phyloP scores from a whole-genome alignment of 2,329 filamentous ascomycete species.

The Botrytis fabae region DNA sequence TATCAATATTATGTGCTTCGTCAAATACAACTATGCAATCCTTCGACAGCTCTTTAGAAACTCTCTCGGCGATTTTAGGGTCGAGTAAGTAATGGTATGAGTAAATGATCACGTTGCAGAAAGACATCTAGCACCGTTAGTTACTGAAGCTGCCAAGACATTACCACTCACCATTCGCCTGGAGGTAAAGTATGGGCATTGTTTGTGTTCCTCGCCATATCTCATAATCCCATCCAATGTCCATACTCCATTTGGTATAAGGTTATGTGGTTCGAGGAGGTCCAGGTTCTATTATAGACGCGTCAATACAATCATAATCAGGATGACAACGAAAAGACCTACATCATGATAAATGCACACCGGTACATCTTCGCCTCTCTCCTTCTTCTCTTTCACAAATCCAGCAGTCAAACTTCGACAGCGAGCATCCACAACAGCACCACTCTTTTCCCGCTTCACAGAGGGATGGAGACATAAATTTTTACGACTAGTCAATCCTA shows the following conservation, averaged over 20 bases:
- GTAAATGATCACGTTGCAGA: slow-evolving; percentile 99
- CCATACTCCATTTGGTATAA: slow-evolving; percentile 93
- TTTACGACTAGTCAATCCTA: slow-evolving; percentile 94
- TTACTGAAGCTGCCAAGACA: background rate
- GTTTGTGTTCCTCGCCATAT: slow-evolving; percentile 93
- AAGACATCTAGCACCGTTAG: slow-evolving; percentile 71
- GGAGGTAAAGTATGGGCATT: slow-evolving; percentile 96
- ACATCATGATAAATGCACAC: slow-evolving; percentile 95
- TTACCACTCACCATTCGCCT: slow-evolving; percentile 75
- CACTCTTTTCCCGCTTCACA: slow-evolving; percentile 95
- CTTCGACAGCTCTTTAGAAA: slow-evolving; percentile 89
- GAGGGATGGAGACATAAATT: slow-evolving; percentile 95
- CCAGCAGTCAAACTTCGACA: slow-evolving; percentile 94
- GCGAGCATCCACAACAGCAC: slow-evolving; percentile 88
- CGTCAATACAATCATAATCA: slow-evolving; percentile 11
- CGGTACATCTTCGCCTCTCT: slow-evolving; percentile 90
- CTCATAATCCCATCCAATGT: slow-evolving; percentile 85
- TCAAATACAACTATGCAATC: slow-evolving; percentile 99
- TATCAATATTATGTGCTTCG: slow-evolving; percentile 99
- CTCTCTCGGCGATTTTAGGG: slow-evolving; percentile 86
- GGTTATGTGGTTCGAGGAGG: slow-evolving; percentile 88
- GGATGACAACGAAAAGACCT: slow-evolving; percentile 35
- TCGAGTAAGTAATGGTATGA: slow-evolving; percentile 98
- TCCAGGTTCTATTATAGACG: slow-evolving; percentile 72
- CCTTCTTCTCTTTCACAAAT: slow-evolving; percentile 97